Evolutionary conservation across 192 early-diverging fungal genomes (phyloP).

Genomic region (Coemansia sp.): DNA sequence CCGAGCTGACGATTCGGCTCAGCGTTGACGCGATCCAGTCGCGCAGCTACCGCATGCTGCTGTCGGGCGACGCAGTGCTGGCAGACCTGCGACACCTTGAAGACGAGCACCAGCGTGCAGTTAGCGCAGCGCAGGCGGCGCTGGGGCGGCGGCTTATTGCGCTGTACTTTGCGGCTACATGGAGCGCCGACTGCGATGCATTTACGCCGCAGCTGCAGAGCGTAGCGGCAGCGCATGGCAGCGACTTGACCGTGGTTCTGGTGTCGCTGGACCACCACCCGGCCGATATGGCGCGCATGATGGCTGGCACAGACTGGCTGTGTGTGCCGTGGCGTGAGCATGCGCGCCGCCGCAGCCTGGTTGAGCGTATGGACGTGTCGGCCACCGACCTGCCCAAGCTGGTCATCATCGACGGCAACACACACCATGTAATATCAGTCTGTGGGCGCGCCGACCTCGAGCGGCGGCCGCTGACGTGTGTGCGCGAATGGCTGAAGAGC

Average conservation of each 20-base stretch:
- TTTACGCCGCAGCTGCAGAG: constrained; percentile 37
- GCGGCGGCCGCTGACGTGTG: constrained; percentile 44
- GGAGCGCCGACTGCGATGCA: constrained; percentile 55
- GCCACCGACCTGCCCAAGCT: constrained; percentile 36
- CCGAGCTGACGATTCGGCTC: constrained; percentile 46
- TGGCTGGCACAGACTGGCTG: constrained; percentile 46
- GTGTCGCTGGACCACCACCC: constrained; percentile 49
- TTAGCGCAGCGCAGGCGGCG: constrained; percentile 25
- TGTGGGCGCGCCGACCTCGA: constrained; percentile 27
- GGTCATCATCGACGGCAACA: constrained; percentile 39
- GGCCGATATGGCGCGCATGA: constrained; percentile 45
- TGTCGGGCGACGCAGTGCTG: constrained; percentile 39
- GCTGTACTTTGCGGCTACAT: constrained; percentile 51
- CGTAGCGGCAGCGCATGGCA: constrained; percentile 28
- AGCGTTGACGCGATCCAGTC: constrained; percentile 52
- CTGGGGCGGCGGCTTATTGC: constrained; percentile 32
- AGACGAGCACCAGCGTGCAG: constrained; percentile 43
- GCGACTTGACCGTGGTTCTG: constrained; percentile 41
- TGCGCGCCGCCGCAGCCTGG: constrained; percentile 34
- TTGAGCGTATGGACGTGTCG: constrained; percentile 34
- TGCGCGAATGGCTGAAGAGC: constrained; percentile 44
- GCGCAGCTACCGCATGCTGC: constrained; percentile 44
- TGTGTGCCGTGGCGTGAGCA: constrained; percentile 48
- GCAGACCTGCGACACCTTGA: constrained; percentile 40
- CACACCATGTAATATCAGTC: constrained; percentile 37